Base-by-base conservation (phyloP, 176 grass and related monocot genomes). In the Phoenix roebelenii region DNA sequence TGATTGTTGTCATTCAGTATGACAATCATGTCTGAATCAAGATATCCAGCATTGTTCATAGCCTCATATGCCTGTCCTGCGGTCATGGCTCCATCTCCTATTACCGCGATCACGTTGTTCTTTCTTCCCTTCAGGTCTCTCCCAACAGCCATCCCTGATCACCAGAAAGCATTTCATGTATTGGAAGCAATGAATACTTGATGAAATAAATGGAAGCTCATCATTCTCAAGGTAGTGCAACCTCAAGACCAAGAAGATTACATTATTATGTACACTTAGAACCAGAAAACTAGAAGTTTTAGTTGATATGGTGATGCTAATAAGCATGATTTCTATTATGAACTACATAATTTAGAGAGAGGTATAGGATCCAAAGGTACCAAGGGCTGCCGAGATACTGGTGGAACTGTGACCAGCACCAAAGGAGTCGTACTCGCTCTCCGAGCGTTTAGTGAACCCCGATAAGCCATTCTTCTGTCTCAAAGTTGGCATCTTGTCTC, bases 1-100 rank as follows among this genome's bases (percentile, higher is more conserved):
- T 98, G 93, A 74, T 98, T 98, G 66, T 98, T 98, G 72, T 98
- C 93, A 76, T 98, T 98, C 50, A 98, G 85, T 61, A 98, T 85
- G 49, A 98, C 93, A 69, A 98, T 98, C 93, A 98, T 98, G 58
- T 98, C 87, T 3, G 93, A 85, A 72, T 98, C 93, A 5, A 98
- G 87, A 67, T 98, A 98, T 1, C 93, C 93, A 17, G 93, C 93
- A 72, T 98, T 92, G 75, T 98, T 98, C 87, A 98, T 85, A 35
- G 93, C 93, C 73, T 98, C 93, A 39, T 98, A 98, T n/a, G 93
- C 93, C 83, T 98, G 93, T 32, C 93, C 93, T 0, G 93, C 93
- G 5, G 93, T 98, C 93, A 98, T 98, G 81, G 93, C 93, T 0
- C 93, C 93, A 66, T 98, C 93, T 12, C 93, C 93, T 35, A 98